Conservation (phyloP, 208 protist species). For the Trypanosoma lewisi region DNA sequence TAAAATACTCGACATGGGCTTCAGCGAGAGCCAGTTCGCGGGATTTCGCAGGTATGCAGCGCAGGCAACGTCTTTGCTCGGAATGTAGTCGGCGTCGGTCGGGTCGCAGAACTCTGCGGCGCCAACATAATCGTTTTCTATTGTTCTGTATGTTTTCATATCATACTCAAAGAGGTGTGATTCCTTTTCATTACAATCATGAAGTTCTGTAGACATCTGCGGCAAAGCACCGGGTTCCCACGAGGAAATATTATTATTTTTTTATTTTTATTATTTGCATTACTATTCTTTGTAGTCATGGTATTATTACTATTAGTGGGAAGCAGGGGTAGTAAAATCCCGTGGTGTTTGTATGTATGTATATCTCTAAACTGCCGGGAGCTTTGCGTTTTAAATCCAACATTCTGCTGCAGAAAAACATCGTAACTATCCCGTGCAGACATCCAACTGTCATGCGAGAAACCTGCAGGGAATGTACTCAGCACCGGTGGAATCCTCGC, state of each 20-base stretch:
- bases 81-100: constrained; percentile 28
- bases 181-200: constrained; percentile 10
- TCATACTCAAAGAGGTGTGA: constrained; percentile 7
- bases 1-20: constrained; percentile 35
- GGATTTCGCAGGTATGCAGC: constrained; percentile 31
- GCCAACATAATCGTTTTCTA: neutral
- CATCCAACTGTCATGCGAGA: neutral
- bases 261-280: too few relatives aligned
- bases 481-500: neutral
- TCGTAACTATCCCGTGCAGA: neutral
- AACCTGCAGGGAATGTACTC: constrained; percentile 19
- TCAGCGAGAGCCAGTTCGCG: constrained; percentile 36
- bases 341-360: constrained; percentile 14
- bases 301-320: neutral
- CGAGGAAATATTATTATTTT: too few relatives aligned
- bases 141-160: neutral
- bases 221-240: constrained; percentile 21
- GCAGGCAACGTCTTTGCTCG: constrained; percentile 33
- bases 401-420: neutral
- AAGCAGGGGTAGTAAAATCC: constrained; percentile 12
- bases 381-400: constrained; percentile 4
- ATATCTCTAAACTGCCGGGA: constrained; percentile 16
- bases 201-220: neutral
- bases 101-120: constrained; percentile 31
- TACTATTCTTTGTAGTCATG: neutral